These are phyloP conservation scores for Coemansia sp. DNA, from an alignment of 192 early-diverging fungal species.

Conservation along the genomic window DNA sequence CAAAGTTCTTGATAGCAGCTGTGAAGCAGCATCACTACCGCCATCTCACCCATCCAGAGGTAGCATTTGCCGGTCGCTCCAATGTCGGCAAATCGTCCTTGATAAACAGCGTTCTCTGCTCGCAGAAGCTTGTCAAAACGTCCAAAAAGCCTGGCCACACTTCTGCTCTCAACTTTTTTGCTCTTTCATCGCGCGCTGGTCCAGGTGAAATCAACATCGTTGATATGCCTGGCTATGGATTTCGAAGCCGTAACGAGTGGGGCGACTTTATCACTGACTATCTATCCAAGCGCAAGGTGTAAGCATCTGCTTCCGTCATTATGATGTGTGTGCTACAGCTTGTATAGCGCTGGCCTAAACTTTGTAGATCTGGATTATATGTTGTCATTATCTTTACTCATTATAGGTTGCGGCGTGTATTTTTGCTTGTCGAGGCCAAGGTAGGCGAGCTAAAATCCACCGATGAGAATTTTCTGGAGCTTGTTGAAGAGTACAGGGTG, in stretches of 20 bases:
- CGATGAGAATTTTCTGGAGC: constrained; percentile 42
- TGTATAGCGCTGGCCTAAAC: not conserved
- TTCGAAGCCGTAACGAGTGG: constrained; percentile 52
- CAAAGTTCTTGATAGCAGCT: constrained; percentile 43
- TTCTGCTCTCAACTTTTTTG: constrained; percentile 44
- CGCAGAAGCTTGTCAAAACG: constrained; percentile 38
- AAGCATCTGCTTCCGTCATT: constrained; percentile 4
- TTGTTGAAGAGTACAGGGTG: constrained; percentile 27
- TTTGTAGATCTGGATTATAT: not conserved
- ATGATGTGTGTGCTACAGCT: not conserved
- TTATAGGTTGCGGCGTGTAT: constrained; percentile 43
- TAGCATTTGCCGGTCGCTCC: constrained; percentile 54
- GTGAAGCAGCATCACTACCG: constrained; percentile 27
- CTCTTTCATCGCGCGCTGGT: constrained; percentile 20
- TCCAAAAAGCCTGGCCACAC: constrained; percentile 54
- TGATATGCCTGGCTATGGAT: constrained; percentile 60
- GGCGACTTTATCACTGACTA: constrained; percentile 51
- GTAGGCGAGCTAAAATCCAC: constrained; percentile 53
- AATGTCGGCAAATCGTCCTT: constrained; percentile 57
- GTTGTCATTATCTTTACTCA: not conserved
- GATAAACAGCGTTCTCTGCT: constrained; percentile 44
- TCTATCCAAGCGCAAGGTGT: constrained; percentile 36
- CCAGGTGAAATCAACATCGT: constrained; percentile 38
- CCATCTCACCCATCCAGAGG: constrained; percentile 24
- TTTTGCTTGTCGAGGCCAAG: constrained; percentile 54